Base-by-base conservation (phyloP, 345 rosid species). In the Acer saccharum region DNA sequence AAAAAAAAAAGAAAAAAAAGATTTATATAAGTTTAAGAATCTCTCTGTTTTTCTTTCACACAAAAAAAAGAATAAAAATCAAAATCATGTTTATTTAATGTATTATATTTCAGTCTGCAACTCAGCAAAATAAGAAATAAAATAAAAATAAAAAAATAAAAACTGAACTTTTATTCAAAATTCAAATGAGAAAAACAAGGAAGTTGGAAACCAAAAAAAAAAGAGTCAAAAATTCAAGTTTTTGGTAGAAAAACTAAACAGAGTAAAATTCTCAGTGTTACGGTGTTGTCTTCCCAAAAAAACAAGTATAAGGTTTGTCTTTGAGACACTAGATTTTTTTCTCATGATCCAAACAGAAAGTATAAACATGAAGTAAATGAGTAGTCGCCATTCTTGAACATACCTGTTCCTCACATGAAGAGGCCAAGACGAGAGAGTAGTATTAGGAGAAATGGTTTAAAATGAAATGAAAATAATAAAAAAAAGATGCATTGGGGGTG, bases 301-400 rank as follows among this genome's bases (percentile, higher is more conserved):
- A 35, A 35, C 6, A 35, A 74, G 17, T 4, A 50, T 17, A 41
- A 27, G 29, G n/a, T 39, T 16, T 39, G 55, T 2, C 14, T 17
- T 41, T 29, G 66, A 14, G 17, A 10, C 16, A 78, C 6, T 10
- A 4, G 10, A 9, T 21, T 21, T 16, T n/a, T 16, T 65, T 72
- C 77, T 25, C 4, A 48, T 13, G 29, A 79, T 48, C 60, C 32
- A 48, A 79, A 27, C 39, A 43, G 65, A 64, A 52, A 64, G 29
- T 13, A n/a, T 23, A 32, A 70, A 10, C 39, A 54, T 21, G 68
- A 52, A 70, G 69, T 70, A 58, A n/a, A 62, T 54, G 61, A 75
- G 54, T n/a, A 20, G 65, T 32, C 32, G 50, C 39, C 50, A 18
- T 27, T n/a, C 27, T 5, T 71, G 23, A 17, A 27, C 61, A 18